These are phyloP conservation scores for Yamadazyma takamatsuzukensis DNA, from an alignment of 805 yeast species.

Conservation along the genomic window DNA sequence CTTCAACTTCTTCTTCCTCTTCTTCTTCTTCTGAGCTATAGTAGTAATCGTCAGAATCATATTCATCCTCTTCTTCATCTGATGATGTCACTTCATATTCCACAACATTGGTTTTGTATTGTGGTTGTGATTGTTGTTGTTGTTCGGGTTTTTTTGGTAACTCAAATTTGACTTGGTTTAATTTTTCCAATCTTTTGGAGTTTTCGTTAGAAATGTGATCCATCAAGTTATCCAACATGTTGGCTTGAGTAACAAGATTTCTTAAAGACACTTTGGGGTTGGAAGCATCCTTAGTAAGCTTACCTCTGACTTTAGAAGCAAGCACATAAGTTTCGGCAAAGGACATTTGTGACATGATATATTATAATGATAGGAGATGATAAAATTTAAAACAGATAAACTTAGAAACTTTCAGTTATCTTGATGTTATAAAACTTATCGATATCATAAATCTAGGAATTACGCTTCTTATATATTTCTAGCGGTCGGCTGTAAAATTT, in stretches of 20 bases:
- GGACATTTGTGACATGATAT: too few relatives aligned
- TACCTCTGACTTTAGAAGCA: constrained; percentile 62
- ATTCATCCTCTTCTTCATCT: constrained; percentile 14
- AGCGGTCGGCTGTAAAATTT: too few relatives aligned
- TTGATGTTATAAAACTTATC: too few relatives aligned
- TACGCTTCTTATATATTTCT: too few relatives aligned
- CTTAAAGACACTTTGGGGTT: constrained; percentile 56
- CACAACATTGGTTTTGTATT: constrained; percentile 25
- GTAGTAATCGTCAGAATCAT: constrained; percentile 18
- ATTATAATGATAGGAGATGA: too few relatives aligned
- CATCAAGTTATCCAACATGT: constrained; percentile 63
- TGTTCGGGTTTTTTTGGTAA: constrained; percentile 13
- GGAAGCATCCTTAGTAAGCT: constrained; percentile 60
- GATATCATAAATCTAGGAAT: too few relatives aligned
- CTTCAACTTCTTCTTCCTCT: constrained; percentile 11
- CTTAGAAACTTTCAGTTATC: too few relatives aligned
- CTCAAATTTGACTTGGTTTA: constrained; percentile 12
- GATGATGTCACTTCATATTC: constrained; percentile 36
- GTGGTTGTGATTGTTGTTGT: constrained; percentile 7
- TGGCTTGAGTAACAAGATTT: constrained; percentile 64
- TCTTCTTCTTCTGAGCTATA: constrained; percentile 18
- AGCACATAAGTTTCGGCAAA: constrained; percentile 55
- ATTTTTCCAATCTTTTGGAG: constrained; percentile 19
- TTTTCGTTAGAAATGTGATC: constrained; percentile 40
- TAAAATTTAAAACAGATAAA: too few relatives aligned